phyloP scores from a whole-genome alignment of 148 eudicot species.

The Rhododendron mucronatum region DNA sequence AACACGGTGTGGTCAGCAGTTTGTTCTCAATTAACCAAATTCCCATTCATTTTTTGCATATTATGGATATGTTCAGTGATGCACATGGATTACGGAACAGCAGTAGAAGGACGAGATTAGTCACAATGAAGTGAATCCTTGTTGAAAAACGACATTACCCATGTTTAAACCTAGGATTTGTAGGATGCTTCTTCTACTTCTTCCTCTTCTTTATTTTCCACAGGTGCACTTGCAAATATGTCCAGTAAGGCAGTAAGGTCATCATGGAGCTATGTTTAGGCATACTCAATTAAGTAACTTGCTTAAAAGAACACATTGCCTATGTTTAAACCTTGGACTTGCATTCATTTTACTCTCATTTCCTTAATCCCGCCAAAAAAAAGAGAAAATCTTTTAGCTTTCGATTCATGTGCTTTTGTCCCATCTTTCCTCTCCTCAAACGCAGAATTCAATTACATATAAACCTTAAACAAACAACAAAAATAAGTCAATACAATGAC shows the following conservation, averaged over 20 bases:
- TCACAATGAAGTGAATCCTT: neutral
- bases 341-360: neutral
- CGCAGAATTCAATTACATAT: neutral
- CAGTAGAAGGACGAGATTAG: neutral
- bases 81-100: neutral
- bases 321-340: neutral
- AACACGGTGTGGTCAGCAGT: slow-evolving; percentile 7
- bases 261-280: neutral
- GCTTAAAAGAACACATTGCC: neutral
- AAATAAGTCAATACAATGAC: neutral
- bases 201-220: neutral
- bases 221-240: neutral
- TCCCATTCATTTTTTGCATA: neutral
- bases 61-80: neutral
- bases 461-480: neutral
- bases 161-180: neutral
- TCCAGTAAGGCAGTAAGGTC: neutral
- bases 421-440: neutral
- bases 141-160: neutral
- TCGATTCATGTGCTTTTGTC: neutral
- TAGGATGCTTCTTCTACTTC: neutral
- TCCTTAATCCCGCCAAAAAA: neutral
- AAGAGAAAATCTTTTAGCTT: neutral
- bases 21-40: neutral
- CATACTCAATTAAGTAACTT: neutral